Conservation (phyloP, 2,329 filamentous ascomycete genomes). For the Myriosclerotinia duriaeana region DNA sequence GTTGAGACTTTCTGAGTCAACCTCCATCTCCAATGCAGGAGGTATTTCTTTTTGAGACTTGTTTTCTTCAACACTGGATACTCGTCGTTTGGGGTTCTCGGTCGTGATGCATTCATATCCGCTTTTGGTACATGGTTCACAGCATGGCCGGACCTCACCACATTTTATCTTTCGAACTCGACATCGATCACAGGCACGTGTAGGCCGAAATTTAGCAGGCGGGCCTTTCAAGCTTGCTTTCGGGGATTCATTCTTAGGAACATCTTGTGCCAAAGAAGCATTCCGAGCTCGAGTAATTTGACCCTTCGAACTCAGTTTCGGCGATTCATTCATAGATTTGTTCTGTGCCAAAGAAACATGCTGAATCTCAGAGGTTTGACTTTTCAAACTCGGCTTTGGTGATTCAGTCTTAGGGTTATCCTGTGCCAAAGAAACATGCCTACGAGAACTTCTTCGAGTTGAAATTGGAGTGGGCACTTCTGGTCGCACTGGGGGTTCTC, state of each 20-base stretch:
- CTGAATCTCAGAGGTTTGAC: background rate
- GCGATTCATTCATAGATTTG: background rate
- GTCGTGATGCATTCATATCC: slow-evolving; percentile 7
- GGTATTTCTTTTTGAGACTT: background rate
- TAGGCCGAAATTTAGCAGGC: background rate
- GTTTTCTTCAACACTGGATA: background rate
- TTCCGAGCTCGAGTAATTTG: background rate
- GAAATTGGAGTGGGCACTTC: slow-evolving; percentile 5
- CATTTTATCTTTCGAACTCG: slow-evolving; percentile 7
- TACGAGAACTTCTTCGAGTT: slow-evolving; percentile 22
- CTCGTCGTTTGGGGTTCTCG: background rate
- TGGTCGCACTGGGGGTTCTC: background rate
- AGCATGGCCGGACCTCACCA: slow-evolving; percentile 7
- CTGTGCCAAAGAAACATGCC: background rate
- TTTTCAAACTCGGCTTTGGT: background rate
- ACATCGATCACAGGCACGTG: slow-evolving; percentile 8
- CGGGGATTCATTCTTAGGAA: background rate
- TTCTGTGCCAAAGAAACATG: background rate
- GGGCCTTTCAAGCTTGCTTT: background rate
- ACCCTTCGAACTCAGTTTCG: background rate
- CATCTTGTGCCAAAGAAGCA: background rate
- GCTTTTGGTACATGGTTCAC: slow-evolving; percentile 7
- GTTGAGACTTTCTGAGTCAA: slow-evolving; percentile 15
- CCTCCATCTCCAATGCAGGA: slow-evolving; percentile 1
- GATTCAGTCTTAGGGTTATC: background rate